These are phyloP conservation scores for Fusarium poae DNA, from an alignment of 2,329 filamentous ascomycete species.

Conservation along the genomic window DNA sequence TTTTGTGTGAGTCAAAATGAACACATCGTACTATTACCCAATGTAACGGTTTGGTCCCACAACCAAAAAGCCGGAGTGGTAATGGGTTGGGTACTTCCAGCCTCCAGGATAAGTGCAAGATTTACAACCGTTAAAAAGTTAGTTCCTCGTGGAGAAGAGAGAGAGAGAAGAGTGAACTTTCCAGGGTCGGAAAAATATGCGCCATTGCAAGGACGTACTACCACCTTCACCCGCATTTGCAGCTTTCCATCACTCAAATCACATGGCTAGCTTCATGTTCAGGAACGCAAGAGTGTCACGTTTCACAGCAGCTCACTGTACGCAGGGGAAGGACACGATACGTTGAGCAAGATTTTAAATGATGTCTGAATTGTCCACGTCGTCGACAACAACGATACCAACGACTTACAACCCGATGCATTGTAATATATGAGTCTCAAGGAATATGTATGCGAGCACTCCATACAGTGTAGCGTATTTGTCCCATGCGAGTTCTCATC, in stretches of 20 bases:
- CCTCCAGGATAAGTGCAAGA: constrained; percentile 25
- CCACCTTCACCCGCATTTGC: constrained; percentile 14
- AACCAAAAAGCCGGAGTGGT: constrained; percentile 30
- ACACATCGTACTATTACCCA: constrained; percentile 27
- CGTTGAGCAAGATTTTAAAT: constrained; percentile 29
- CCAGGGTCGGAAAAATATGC: constrained; percentile 28
- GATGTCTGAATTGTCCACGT: constrained; percentile 31
- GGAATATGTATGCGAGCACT: constrained; percentile 17
- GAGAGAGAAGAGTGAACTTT: constrained; percentile 38
- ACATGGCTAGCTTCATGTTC: constrained; percentile 34
- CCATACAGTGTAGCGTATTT: constrained; percentile 28
- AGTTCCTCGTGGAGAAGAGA: constrained; percentile 30
- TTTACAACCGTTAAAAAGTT: constrained; percentile 33
- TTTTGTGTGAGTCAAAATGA: constrained; percentile 42
- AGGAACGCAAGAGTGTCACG: constrained; percentile 32
- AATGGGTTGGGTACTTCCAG: constrained; percentile 23
- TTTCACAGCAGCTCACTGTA: constrained; percentile 34
- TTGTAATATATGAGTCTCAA: constrained; percentile 19
- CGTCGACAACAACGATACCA: constrained; percentile 30
- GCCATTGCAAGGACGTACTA: constrained; percentile 22
- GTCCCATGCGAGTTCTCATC: neutral
- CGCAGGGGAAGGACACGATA: constrained; percentile 33
- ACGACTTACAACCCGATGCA: constrained; percentile 28
- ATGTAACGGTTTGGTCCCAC: constrained; percentile 45
- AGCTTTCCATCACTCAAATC: constrained; percentile 30